These are phyloP conservation scores for Polytrichum formosum DNA, from an alignment of 225 moss, liverwort and hornwort species.

Conservation along the genomic window DNA sequence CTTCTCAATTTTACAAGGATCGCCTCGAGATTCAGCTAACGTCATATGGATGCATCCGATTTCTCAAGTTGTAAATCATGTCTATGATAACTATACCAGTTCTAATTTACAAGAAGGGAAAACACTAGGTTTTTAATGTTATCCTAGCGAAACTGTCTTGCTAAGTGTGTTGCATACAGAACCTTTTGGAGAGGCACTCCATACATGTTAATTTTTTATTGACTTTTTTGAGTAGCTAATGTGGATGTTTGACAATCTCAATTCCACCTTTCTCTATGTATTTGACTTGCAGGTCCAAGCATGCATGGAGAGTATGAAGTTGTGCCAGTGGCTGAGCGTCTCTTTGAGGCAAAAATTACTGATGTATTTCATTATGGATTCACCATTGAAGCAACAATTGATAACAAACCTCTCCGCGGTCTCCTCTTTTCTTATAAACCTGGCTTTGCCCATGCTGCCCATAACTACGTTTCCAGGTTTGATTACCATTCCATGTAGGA, in stretches of 20 bases:
- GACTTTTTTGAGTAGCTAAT: too few species aligned
- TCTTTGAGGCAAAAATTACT: conserved; percentile 83
- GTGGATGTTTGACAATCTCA: not conserved
- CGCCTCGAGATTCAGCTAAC: too few species aligned
- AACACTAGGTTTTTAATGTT: too few species aligned
- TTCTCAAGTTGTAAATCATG: too few species aligned
- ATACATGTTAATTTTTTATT: too few species aligned
- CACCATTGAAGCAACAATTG: conserved; percentile 86
- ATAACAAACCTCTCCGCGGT: conserved; percentile 78
- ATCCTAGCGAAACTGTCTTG: too few species aligned
- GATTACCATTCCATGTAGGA: conserved; percentile 3
- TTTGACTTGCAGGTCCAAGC: conserved; percentile 50
- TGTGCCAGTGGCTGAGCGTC: conserved; percentile 54
- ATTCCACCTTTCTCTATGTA: not conserved
- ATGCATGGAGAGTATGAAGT: conserved; percentile 68
- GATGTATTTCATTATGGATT: conserved; percentile 95
- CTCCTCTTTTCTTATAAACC: conserved; percentile 89
- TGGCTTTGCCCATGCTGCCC: conserved; percentile 81
- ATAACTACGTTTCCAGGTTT: conserved; percentile 73
- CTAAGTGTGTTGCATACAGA: too few species aligned
- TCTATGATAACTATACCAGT: too few species aligned
- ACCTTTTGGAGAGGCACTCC: too few species aligned
- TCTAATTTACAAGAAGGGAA: too few species aligned
- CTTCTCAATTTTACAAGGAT: too few species aligned
- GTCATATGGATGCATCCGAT: too few species aligned